Evolutionary conservation across 371 early-diverging fungal genomes (phyloP), one percentile per base, ranked within the genome.

Genomic region (Mortierella sp.): DNA sequence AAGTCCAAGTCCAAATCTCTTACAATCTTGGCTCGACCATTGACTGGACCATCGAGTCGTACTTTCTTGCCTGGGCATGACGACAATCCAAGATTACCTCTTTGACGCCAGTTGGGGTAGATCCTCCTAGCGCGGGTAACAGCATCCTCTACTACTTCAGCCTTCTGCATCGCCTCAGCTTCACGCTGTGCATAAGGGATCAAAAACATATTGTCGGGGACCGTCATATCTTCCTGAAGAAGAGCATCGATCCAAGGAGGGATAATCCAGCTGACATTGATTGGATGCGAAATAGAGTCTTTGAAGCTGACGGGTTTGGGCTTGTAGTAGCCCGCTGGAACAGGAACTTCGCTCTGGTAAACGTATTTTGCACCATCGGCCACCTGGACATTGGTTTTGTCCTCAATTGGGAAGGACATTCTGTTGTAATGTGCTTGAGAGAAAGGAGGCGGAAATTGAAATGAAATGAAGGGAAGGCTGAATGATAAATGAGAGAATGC

Each of bases 31-130:
- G 93, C 92, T 68, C 94, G 83, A 9, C 94, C 94, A 74, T 88
- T 86, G 28, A 92, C 90, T n/a, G 93, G 93, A 0, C 94, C 94
- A 31, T 88, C 87, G 28, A 95, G 75, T 32, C 95, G 87, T 2
- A 95, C 93, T 70, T 95, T 94, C 72, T 95, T 94, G 22, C 95
- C 95, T 0, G 95, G 95, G 83, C 94, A 94, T 4, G 92, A 91
- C 61, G 91, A 91, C 40, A 95, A 76, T 7, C 90, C 92, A 47
- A 95, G 68, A 68, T 94, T 95, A 4, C 89, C 89, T 49, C 80
- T 60, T 15, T 69, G 80, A 35, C 70, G 59, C 80, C 80, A 79
- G 32, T 70, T 54, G 7, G 74, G 65, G 28, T 70, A 74, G 3
- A 62, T 63, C 45, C 60, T 59, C 51, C 47, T 69, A 32, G 80